Evolutionary conservation across 495 filamentous ascomycete species (phyloP).

Genomic region (Bathelium albidoporum): DNA sequence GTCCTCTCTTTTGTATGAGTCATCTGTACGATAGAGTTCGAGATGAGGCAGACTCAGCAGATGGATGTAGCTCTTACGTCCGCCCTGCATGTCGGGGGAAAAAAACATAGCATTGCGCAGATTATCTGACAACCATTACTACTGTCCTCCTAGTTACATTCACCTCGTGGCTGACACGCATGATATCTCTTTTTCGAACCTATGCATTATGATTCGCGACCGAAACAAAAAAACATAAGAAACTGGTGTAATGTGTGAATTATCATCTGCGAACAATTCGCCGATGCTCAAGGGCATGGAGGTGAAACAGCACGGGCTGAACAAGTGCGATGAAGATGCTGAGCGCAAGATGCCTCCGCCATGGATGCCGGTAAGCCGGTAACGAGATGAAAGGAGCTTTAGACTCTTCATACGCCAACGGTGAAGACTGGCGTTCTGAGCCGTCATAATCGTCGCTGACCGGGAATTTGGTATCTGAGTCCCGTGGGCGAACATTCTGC

Average conservation of each 20-base stretch:
- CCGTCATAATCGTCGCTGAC: background rate
- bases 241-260: background rate
- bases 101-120: background rate
- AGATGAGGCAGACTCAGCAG: background rate
- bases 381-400: background rate
- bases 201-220: background rate
- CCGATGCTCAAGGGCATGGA: background rate
- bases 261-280: background rate
- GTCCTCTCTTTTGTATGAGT: too few species aligned
- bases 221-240: background rate
- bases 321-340: background rate
- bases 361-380: background rate
- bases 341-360: background rate
- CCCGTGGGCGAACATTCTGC: background rate
- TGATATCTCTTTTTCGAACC: background rate
- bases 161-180: background rate
- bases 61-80: background rate
- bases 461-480: background rate
- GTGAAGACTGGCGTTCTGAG: background rate
- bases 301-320: background rate
- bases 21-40: background rate
- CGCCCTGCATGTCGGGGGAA: background rate
- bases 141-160: slow-evolving; percentile 1
- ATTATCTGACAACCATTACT: background rate
- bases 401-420: background rate